These are phyloP conservation scores for Hanseniaspora jakobsenii DNA, from an alignment of 805 yeast species.

Conservation along the genomic window DNA sequence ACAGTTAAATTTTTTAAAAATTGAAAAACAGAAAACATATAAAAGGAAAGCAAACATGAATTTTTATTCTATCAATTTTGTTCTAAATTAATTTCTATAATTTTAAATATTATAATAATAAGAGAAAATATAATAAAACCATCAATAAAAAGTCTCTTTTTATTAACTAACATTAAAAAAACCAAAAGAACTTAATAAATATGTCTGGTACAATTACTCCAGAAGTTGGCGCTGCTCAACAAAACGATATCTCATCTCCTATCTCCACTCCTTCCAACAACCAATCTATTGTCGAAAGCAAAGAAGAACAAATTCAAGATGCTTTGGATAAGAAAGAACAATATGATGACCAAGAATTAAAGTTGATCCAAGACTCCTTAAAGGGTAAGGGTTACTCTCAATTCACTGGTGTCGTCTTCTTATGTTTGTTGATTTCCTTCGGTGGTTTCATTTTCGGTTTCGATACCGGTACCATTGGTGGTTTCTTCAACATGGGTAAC, in stretches of 20 bases:
- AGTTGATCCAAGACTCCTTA: constrained; percentile 15
- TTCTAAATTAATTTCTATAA: too few relatives aligned
- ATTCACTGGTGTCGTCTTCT: constrained; percentile 21
- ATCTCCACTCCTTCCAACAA: constrained; percentile 13
- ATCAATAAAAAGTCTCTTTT: background rate
- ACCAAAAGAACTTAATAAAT: background rate
- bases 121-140: background rate
- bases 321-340: constrained; percentile 7
- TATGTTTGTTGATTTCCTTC: constrained; percentile 38
- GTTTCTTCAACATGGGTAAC: constrained; percentile 54
- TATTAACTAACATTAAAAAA: background rate
- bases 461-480: constrained; percentile 70
- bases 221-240: constrained; percentile 3
- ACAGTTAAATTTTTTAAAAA: too few relatives aligned
- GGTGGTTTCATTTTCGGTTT: constrained; percentile 66
- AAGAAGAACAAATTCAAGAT: constrained; percentile 7
- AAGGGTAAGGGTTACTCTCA: constrained; percentile 19
- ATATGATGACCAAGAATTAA: constrained; percentile 10
- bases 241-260: background rate
- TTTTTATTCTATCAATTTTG: too few relatives aligned
- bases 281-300: constrained; percentile 2
- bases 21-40: too few relatives aligned
- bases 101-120: too few relatives aligned
- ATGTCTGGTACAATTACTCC: constrained; percentile 14
- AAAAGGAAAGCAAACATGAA: too few relatives aligned